Evolutionary conservation across 2,329 filamentous ascomycete genomes (phyloP), one percentile per base, ranked within the genome.

Genomic region (Arthrobotrys entomopaga): DNA sequence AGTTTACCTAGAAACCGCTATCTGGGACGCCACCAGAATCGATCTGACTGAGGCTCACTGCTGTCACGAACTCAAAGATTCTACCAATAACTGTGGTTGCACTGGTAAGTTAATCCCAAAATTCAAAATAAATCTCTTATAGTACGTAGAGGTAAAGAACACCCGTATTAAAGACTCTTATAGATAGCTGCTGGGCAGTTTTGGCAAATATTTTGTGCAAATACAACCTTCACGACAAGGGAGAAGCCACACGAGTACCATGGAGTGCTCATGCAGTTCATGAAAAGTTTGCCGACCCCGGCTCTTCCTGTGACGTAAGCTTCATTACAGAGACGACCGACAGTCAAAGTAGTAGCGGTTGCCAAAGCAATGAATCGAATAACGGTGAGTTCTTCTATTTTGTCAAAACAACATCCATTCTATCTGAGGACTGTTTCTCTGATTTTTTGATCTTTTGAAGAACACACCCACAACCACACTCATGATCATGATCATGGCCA

Each of bases 131-230:
- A 22, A 38, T 38, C 24, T 10, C n/a, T n/a, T n/a, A 48, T 34
- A 49, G 29, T 46, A n/a, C n/a, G n/a, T 15, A 49, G 19, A 19
- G 1, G 10, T 26, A 26, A 8, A 13, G 29, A 34, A 34, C 5
- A 34, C 1, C 10, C 20, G n/a, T 2, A 7, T 2, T 22, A 8
- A 40, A 20, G 42, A 8, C 34, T 4, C 19, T 24, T 26, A 10
- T 34, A 73, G 69, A 43, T 19, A 42, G 15, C 15, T 73, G 69
- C 20, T 57, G 56, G 61, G 29, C 61, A 6, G 49, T 42, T 7
- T 16, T 66, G n/a, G 61, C 69, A 2, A 49, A 60, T n/a, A 56
- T 73, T 16, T 5, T 66, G 2, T 73, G 69, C 61, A 73, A 66
- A 16, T 73, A 61, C 22, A 63, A 66, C 10, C 15, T 73, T 1